A percentile compares a stretch with the other conserved stretches of the same genome.
These are phyloP conservation scores for Chlamydomonas sp. DNA, from an alignment of 139 green algal genomes.

Conservation along the genomic window DNA sequence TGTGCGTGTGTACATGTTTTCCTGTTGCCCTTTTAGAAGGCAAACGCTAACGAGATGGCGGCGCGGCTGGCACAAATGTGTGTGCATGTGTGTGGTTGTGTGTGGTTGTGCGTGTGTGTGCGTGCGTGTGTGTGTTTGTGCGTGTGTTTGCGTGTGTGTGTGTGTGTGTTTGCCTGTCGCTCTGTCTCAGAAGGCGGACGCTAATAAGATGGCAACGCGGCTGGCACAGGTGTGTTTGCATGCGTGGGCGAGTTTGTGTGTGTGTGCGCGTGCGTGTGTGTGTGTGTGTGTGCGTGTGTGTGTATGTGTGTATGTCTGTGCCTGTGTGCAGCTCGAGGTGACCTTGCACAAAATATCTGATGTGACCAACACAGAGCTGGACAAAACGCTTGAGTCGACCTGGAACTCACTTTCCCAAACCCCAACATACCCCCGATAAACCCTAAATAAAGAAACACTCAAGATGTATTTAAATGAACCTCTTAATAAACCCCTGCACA, in stretches of 20 bases:
- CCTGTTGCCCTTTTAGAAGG: slow-evolving; percentile 20
- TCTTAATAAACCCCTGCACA: too few species aligned
- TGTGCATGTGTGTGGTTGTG: neutral
- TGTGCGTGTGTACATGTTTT: slow-evolving; percentile 7
- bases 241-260: neutral
- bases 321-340: slow-evolving; percentile 19
- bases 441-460: too few species aligned
- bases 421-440: too few species aligned
- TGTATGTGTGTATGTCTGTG: neutral
- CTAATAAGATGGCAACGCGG: slow-evolving; percentile 17
- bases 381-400: too few species aligned
- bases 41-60: slow-evolving; percentile 21
- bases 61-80: slow-evolving; percentile 21
- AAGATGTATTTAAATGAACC: too few species aligned
- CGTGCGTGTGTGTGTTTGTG: slow-evolving; percentile 8
- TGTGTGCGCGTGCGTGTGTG: neutral
- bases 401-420: too few species aligned
- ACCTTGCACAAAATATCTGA: too few species aligned
- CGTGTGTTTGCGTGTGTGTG: neutral
- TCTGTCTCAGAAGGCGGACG: slow-evolving; percentile 29
- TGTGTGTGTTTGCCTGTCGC: slow-evolving; percentile 2
- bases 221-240: slow-evolving; percentile 19
- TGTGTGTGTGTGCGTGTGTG: neutral
- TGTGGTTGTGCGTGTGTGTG: neutral
- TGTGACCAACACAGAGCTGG: too few species aligned